Base-by-base conservation (phyloP, 805 yeast species). In the Saccharomyces paradoxus region DNA sequence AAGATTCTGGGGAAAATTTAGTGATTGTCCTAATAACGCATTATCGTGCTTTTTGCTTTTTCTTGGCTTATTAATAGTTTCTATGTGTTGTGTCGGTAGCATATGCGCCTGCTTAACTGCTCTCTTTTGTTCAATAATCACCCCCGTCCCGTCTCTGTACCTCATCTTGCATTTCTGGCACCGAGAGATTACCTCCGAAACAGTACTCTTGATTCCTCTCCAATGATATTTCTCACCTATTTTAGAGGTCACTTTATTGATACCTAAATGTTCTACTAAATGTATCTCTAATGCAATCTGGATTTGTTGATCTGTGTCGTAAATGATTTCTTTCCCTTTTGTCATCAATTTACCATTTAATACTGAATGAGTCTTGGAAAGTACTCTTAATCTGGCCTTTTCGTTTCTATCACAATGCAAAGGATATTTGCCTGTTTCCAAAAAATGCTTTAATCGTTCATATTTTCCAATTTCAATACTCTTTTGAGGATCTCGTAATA, bases 191-290 rank as follows among this genome's bases (percentile, higher is more conserved):
- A 89, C 92, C 30, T 82, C 81, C 0, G 87, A 83, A 1, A 88
- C 97, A 0, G 96, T 89, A 54, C 82, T 89, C 70, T 94, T 91
- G 58, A 92, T 87, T 51, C 96, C 80, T 1, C 89, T 81, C 97
- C 98, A 92, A 68, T 89, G 96, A 62, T 87, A 92, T 60, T 81
- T 80, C 58, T 87, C 94, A 1, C 91, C 81, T 17, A 94, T 81
- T 17, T 79, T 72, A 0, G 92, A 74, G 0, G 97, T 90, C 1
- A 96, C 84, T 64, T 85, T 88, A 71, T 92, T 92, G 58, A 92
- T 89, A 10, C 98, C 98, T 12, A 84, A 84, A 66, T 92, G 99
- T 48, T 78, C 80, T 22, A 77, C 69, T 58, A 77, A 66, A 67
- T 92, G 99, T 22, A 82, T 72, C 48, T 84, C 86, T 8, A 81